These are phyloP conservation scores for Tetrapisispora taiwanensis DNA, from an alignment of 805 yeast species.

Conservation along the genomic window DNA sequence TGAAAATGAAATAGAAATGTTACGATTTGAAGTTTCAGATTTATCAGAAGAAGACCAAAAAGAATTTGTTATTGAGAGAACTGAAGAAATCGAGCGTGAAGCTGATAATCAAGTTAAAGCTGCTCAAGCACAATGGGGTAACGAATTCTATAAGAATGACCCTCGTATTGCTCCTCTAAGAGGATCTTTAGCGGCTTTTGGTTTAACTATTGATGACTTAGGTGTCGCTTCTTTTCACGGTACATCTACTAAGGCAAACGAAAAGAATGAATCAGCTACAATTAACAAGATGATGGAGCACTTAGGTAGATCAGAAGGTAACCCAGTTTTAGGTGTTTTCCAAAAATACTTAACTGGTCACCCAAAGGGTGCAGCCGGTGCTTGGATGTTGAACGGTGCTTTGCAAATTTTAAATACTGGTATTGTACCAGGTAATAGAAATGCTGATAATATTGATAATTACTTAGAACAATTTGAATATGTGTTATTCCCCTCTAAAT, in stretches of 20 bases:
- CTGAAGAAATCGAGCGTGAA: conserved; percentile 80
- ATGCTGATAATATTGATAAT: conserved; percentile 92
- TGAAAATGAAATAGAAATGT: conserved; percentile 62
- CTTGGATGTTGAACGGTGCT: conserved; percentile 99
- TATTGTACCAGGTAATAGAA: conserved; percentile 96
- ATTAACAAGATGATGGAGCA: conserved; percentile 88
- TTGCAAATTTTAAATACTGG: conserved; percentile 88
- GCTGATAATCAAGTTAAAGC: conserved; percentile 74
- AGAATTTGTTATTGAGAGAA: conserved; percentile 64
- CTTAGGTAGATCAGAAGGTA: conserved; percentile 94
- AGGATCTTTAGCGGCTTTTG: conserved; percentile 92
- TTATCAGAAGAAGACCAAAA: conserved; percentile 40
- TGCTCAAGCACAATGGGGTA: conserved; percentile 92
- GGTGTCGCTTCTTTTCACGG: conserved; percentile 99
- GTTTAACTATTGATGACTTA: conserved; percentile 86
- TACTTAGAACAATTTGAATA: conserved; percentile 72
- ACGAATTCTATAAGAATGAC: conserved; percentile 82
- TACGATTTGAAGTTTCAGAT: conserved; percentile 60
- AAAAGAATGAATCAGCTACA: conserved; percentile 93
- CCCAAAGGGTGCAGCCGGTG: conserved; percentile 99
- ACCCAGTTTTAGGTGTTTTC: conserved; percentile 96
- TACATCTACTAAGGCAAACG: conserved; percentile 97
- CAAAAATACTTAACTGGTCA: conserved; percentile 98
- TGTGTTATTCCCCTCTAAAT: conserved; percentile 88
- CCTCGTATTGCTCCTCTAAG: conserved; percentile 93